phyloP scores from a whole-genome alignment of 78 protist genomes.

The Isochrysis galbana region DNA sequence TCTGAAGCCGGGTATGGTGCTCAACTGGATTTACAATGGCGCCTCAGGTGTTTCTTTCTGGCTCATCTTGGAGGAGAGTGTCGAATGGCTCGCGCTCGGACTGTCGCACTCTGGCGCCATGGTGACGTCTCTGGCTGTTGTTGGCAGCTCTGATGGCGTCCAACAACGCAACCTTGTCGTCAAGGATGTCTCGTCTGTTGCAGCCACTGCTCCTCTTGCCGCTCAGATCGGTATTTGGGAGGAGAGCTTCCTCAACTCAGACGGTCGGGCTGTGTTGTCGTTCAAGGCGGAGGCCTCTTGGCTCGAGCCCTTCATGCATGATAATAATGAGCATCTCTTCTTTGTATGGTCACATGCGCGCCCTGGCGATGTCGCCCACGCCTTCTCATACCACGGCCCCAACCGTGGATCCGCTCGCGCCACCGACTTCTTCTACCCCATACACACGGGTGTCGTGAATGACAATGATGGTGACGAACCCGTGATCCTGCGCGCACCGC shows the following conservation, averaged over 20 bases:
- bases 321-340: too few species aligned
- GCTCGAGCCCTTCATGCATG: neutral
- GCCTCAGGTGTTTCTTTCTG: too few species aligned
- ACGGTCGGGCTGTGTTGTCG: neutral
- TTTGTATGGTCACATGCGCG: too few species aligned
- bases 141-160: neutral
- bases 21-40: too few species aligned
- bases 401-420: too few species aligned
- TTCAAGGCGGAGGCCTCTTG: neutral
- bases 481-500: too few species aligned
- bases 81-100: neutral
- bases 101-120: neutral
- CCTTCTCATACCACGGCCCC: too few species aligned
- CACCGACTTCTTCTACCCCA: too few species aligned
- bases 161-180: neutral
- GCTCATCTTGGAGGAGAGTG: neutral
- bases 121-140: neutral
- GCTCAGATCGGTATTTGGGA: neutral
- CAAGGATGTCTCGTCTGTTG: neutral
- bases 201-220: neutral
- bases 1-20: too few species aligned
- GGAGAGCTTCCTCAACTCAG: neutral
- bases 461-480: too few species aligned
- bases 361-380: too few species aligned
- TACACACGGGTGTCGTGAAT: neutral